phyloP scores from a whole-genome alignment of 2,329 filamentous ascomycete genomes.

The Coniochaeta sp. region DNA sequence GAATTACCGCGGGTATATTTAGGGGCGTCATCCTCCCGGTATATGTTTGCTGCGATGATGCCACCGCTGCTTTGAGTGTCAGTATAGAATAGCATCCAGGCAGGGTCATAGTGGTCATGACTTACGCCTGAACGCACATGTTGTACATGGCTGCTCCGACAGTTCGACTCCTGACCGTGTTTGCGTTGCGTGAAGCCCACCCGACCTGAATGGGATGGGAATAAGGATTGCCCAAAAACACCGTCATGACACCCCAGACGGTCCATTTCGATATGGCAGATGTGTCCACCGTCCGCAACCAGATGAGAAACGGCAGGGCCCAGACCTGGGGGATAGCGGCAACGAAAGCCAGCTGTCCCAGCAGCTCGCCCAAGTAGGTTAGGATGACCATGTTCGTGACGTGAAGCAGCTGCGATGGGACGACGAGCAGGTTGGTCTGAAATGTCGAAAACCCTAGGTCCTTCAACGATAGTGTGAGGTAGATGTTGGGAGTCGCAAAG shows the following conservation, averaged over 20 bases:
- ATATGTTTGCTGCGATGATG: slow-evolving; percentile 29
- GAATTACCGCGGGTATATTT: slow-evolving; percentile 13
- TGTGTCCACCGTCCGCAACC: slow-evolving; percentile 26
- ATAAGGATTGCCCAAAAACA: slow-evolving; percentile 26
- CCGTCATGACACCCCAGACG: slow-evolving; percentile 23
- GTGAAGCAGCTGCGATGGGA: slow-evolving; percentile 34
- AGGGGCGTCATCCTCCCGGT: slow-evolving; percentile 15
- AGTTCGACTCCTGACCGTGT: slow-evolving; percentile 49
- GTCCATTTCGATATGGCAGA: slow-evolving; percentile 21
- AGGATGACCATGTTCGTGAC: slow-evolving; percentile 35
- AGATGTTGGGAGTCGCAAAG: slow-evolving; percentile 33
- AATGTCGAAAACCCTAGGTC: slow-evolving; percentile 44
- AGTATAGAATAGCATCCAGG: not conserved
- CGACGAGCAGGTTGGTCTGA: slow-evolving; percentile 47
- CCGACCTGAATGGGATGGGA: slow-evolving; percentile 48
- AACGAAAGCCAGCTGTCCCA: slow-evolving; percentile 33
- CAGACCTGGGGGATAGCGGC: slow-evolving; percentile 40
- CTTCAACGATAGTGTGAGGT: slow-evolving; percentile 45
- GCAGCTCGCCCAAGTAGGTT: slow-evolving; percentile 36
- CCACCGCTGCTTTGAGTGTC: slow-evolving; percentile 7
- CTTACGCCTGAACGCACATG: slow-evolving; percentile 24
- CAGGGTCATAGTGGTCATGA: not conserved
- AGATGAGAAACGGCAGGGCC: slow-evolving; percentile 44
- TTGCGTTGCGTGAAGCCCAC: slow-evolving; percentile 49
- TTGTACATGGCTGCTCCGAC: slow-evolving; percentile 53